phyloP scores from a whole-genome alignment of 768 basidiomycete genomes.

The Kwoniella sp. region DNA sequence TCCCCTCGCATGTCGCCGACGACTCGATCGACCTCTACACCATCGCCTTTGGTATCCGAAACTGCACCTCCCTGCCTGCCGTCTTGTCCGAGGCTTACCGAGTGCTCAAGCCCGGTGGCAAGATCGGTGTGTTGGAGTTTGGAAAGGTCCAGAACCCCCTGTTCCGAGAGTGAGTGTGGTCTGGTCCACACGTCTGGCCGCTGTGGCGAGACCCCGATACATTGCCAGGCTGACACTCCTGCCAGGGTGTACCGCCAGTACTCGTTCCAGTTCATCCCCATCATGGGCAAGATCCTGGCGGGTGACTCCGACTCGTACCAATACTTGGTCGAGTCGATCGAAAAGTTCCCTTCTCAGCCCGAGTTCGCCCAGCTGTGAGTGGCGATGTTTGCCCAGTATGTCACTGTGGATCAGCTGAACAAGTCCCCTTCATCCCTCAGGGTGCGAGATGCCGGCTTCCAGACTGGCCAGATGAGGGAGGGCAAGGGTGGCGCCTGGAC shows the following conservation, averaged over 20 bases:
- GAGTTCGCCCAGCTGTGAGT: conserved; percentile 76
- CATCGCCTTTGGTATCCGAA: conserved; percentile 96
- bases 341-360: conserved; percentile 80
- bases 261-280: conserved; percentile 90
- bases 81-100: conserved; percentile 85
- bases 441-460: conserved; percentile 50
- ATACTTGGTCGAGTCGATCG: conserved; percentile 95
- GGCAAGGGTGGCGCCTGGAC: conserved; percentile 51
- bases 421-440: conserved; percentile 15
- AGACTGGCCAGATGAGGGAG: conserved; percentile 50
- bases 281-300: conserved; percentile 93
- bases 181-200: background rate
- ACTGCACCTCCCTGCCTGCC: conserved; percentile 86
- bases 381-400: background rate
- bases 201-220: background rate
- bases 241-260: conserved; percentile 90
- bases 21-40: conserved; percentile 94
- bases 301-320: conserved; percentile 93
- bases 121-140: conserved; percentile 93
- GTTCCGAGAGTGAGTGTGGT: conserved; percentile 66
- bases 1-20: conserved; percentile 66
- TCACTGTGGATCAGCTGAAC: background rate
- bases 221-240: background rate
- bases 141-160: conserved; percentile 85
- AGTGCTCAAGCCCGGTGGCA: conserved; percentile 92